These are phyloP conservation scores for Prunus yedoensis DNA, from an alignment of 331 rosid species.

Conservation along the genomic window DNA sequence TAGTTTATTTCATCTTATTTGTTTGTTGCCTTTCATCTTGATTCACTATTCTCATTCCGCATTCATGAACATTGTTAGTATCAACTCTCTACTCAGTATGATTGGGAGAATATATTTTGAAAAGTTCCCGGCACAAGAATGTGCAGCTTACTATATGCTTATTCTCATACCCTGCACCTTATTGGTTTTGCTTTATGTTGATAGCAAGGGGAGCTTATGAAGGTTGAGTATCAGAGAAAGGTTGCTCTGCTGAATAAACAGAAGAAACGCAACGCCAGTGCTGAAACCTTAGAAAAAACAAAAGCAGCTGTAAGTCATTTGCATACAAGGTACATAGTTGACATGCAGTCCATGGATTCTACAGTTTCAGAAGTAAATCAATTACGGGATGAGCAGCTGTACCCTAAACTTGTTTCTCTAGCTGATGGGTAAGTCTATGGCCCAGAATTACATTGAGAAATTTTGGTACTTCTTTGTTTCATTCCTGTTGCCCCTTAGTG, in stretches of 20 bases:
- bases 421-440: constrained; percentile 56
- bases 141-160: not conserved
- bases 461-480: not conserved
- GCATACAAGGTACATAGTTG: constrained; percentile 86
- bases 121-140: not conserved
- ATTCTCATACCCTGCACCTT: not conserved
- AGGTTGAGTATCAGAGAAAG: constrained; percentile 77
- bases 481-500: not conserved
- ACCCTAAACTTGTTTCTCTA: constrained; percentile 76
- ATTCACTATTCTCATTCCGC: constrained; percentile 1
- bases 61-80: not conserved
- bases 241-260: constrained; percentile 70
- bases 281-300: constrained; percentile 76
- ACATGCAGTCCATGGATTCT: constrained; percentile 92
- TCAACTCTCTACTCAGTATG: not conserved
- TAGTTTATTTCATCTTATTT: not conserved
- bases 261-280: constrained; percentile 63
- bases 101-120: not conserved
- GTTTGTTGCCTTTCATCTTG: constrained; percentile 1
- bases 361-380: constrained; percentile 79
- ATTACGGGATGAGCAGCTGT: constrained; percentile 77
- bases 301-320: constrained; percentile 90
- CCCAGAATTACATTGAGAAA: not conserved
- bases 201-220: constrained; percentile 95
- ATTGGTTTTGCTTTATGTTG: not conserved